Percentiles rank a stretch among this genome's conserved stretches.
These are phyloP conservation scores for Pseudogymnoascus sp. DNA, from an alignment of 2,329 filamentous ascomycete species.

Conservation along the genomic window DNA sequence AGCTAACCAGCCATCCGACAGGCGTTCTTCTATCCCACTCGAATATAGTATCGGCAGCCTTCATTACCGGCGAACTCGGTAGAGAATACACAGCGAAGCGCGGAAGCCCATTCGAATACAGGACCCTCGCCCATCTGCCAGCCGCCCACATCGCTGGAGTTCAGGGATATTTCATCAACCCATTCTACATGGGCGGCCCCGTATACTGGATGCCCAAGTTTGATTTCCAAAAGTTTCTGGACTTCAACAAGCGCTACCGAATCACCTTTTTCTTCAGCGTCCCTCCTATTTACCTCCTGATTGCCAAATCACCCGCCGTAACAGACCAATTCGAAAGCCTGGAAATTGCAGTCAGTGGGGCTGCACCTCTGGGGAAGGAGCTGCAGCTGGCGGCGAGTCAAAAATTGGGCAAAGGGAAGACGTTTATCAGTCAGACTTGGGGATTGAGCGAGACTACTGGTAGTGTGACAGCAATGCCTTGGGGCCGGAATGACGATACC, in stretches of 20 bases:
- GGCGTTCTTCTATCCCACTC: slow-evolving; percentile 69
- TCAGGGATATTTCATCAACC: slow-evolving; percentile 38
- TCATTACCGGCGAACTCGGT: slow-evolving; percentile 27
- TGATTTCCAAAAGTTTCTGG: slow-evolving; percentile 64
- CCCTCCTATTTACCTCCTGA: slow-evolving; percentile 64
- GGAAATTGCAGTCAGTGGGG: slow-evolving; percentile 43
- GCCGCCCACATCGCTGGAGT: slow-evolving; percentile 40
- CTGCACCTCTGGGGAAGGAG: slow-evolving; percentile 54
- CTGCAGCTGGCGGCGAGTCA: slow-evolving; percentile 42
- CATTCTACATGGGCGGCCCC: slow-evolving; percentile 37
- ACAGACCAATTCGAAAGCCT: slow-evolving; percentile 47
- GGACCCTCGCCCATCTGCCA: slow-evolving; percentile 38
- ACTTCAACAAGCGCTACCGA: slow-evolving; percentile 56
- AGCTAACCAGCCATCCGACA: slow-evolving; percentile 25
- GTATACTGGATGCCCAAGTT: slow-evolving; percentile 72
- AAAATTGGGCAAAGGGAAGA: slow-evolving; percentile 51
- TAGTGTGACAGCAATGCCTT: slow-evolving; percentile 57
- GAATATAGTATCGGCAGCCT: slow-evolving; percentile 59
- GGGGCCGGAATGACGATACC: slow-evolving; percentile 35
- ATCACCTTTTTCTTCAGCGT: slow-evolving; percentile 62
- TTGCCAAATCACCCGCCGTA: slow-evolving; percentile 62
- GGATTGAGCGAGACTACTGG: slow-evolving; percentile 83
- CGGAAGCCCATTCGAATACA: slow-evolving; percentile 28
- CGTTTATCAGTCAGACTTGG: slow-evolving; percentile 41
- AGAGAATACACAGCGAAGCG: slow-evolving; percentile 21